These are phyloP conservation scores for Melanogaster broomeanus DNA, from an alignment of 768 basidiomycete genomes.

Conservation along the genomic window DNA sequence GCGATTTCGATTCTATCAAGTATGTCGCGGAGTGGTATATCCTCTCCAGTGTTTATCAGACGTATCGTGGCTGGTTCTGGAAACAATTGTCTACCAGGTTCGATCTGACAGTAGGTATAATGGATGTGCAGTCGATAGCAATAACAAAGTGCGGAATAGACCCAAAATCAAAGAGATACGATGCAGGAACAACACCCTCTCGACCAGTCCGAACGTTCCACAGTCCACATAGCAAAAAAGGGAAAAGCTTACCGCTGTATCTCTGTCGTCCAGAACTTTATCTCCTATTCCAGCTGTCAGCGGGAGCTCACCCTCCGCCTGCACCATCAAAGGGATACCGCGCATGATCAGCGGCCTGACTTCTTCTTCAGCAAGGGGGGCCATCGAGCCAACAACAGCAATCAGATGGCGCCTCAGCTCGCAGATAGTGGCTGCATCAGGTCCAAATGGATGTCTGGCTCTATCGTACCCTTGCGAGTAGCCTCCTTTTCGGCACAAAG, in stretches of 20 bases:
- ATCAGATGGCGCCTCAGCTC: conserved; percentile 82
- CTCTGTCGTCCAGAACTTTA: conserved; percentile 77
- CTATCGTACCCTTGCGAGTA: conserved; percentile 34
- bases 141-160: conserved; percentile 29
- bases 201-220: conserved; percentile 73
- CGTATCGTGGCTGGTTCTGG: conserved; percentile 6
- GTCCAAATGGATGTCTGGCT: conserved; percentile 63
- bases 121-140: conserved; percentile 28
- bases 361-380: conserved; percentile 62
- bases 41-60: conserved; percentile 10
- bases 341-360: conserved; percentile 72
- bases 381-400: conserved; percentile 60
- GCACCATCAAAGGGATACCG: conserved; percentile 80
- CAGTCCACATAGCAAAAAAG: neutral
- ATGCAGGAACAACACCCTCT: conserved; percentile 90
- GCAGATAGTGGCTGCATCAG: conserved; percentile 74
- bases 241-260: conserved; percentile 63
- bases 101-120: conserved; percentile 43
- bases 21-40: no score
- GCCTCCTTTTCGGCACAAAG: conserved; percentile 51
- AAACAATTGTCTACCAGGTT: conserved; percentile 25
- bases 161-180: conserved; percentile 76
- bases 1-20: no score
- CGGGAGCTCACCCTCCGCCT: conserved; percentile 77
- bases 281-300: conserved; percentile 70